These are phyloP conservation scores for Metschnikowia hibisci DNA, from an alignment of 805 yeast species.

Conservation along the genomic window DNA sequence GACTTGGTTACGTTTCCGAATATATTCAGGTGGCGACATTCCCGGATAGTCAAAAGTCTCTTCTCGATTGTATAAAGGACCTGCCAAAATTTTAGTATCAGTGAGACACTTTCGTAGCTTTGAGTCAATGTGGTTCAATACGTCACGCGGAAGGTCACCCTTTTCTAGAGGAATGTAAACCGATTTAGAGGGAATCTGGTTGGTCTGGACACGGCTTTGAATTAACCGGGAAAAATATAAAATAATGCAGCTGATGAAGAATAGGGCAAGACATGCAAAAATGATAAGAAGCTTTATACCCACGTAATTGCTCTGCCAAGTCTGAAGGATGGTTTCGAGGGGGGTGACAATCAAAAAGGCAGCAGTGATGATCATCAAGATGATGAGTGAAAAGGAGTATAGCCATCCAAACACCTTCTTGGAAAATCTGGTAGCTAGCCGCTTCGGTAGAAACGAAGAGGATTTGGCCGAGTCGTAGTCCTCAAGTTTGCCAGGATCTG, in stretches of 20 bases:
- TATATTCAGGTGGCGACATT: constrained; percentile 38
- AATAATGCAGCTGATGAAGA: constrained; percentile 47
- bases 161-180: constrained; percentile 62
- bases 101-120: constrained; percentile 26
- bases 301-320: constrained; percentile 50
- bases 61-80: constrained; percentile 28
- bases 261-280: constrained; percentile 62
- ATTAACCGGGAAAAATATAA: constrained; percentile 59
- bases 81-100: constrained; percentile 31
- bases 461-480: neutral
- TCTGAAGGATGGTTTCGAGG: constrained; percentile 67
- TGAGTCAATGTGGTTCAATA: constrained; percentile 23
- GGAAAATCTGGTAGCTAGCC: constrained; percentile 17
- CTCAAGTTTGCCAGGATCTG: neutral
- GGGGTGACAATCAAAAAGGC: constrained; percentile 72
- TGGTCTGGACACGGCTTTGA: constrained; percentile 52
- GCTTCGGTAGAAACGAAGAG: constrained; percentile 10
- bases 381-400: constrained; percentile 41
- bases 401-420: constrained; percentile 35
- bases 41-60: constrained; percentile 37
- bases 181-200: constrained; percentile 65
- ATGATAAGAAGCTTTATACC: constrained; percentile 81
- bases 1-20: constrained; percentile 29
- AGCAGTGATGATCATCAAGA: constrained; percentile 35
- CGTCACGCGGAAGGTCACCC: constrained; percentile 41